A percentile compares a stretch with the other conserved stretches of the same genome.
Evolutionary conservation across 129 eudicot species (phyloP).

Genomic region (Chrysanthemum lavandulifolium): DNA sequence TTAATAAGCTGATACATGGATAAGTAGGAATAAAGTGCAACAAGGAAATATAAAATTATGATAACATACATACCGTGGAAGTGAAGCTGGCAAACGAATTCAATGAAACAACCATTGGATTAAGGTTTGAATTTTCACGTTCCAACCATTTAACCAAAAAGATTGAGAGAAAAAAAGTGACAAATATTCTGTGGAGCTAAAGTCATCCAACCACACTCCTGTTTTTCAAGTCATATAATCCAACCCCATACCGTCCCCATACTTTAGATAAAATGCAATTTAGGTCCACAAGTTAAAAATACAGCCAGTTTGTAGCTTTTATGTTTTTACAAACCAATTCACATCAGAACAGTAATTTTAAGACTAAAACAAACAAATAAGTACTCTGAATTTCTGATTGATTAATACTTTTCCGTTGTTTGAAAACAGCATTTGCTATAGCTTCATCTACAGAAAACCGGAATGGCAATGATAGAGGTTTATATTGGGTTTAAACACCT

Average conservation of each 20-base stretch:
- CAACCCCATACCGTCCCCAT: constrained; percentile 11
- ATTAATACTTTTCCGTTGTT: no score
- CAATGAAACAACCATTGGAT: constrained; percentile 61
- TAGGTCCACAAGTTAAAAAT: constrained; percentile 13
- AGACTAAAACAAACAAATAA: no score
- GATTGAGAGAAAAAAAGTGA: constrained; percentile 17
- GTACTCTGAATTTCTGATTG: no score
- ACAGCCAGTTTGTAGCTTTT: no score
- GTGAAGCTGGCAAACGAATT: constrained; percentile 55
- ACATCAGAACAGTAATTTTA: no score
- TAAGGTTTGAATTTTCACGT: constrained; percentile 29
- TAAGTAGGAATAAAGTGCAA: background rate
- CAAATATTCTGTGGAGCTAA: constrained; percentile 40
- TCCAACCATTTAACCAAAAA: constrained; percentile 43
- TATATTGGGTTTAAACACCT: no score
- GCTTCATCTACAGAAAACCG: no score
- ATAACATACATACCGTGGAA: constrained; percentile 27
- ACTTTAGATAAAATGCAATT: constrained; percentile 7
- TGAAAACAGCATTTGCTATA: no score
- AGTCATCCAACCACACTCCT: constrained; percentile 27
- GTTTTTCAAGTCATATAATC: background rate
- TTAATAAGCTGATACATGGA: no score
- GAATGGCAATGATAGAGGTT: no score
- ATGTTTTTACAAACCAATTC: background rate
- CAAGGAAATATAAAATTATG: constrained; percentile 2